A percentile compares a stretch with the other conserved stretches of the same genome.
Conservation (phyloP, 768 basidiomycete species). For the Pilatotrama ljubarskyi region DNA sequence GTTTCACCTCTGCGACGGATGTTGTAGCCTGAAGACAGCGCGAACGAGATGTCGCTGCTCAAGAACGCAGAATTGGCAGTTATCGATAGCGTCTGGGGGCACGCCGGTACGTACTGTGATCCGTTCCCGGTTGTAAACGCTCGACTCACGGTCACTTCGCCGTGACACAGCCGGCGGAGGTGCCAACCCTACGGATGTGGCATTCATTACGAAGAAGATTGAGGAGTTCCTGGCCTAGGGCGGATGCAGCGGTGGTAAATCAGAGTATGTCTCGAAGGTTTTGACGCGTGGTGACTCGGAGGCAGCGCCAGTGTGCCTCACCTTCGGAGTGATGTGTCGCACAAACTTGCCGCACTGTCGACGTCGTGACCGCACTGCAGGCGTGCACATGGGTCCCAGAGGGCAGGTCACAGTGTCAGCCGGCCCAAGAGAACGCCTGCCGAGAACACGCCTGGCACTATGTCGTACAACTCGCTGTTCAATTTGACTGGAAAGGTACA, state of each 20-base stretch:
- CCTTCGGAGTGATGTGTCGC: background rate
- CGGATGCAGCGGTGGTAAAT: background rate
- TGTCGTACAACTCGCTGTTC: background rate
- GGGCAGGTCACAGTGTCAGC: background rate
- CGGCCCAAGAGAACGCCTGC: background rate
- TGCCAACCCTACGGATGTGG: conserved; percentile 17
- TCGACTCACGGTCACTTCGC: background rate
- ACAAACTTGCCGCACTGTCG: background rate
- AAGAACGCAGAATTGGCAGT: conserved; percentile 45
- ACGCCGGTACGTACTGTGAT: conserved; percentile 39
- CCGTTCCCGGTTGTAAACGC: background rate
- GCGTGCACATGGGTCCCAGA: background rate
- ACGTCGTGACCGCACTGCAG: background rate
- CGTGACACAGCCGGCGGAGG: conserved; percentile 17
- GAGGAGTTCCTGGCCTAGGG: conserved; percentile 10
- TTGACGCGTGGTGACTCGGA: background rate
- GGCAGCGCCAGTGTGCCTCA: background rate
- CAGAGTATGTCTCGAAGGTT: background rate
- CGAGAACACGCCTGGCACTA: background rate
- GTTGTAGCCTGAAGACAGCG: conserved; percentile 50
- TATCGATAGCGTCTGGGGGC: conserved; percentile 56
- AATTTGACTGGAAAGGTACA: conserved; percentile 4
- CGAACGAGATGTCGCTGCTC: conserved; percentile 42
- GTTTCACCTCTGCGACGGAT: background rate
- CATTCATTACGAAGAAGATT: conserved; percentile 17